These are phyloP conservation scores for Mycena capillaripes DNA, from an alignment of 768 basidiomycete species.

Conservation along the genomic window DNA sequence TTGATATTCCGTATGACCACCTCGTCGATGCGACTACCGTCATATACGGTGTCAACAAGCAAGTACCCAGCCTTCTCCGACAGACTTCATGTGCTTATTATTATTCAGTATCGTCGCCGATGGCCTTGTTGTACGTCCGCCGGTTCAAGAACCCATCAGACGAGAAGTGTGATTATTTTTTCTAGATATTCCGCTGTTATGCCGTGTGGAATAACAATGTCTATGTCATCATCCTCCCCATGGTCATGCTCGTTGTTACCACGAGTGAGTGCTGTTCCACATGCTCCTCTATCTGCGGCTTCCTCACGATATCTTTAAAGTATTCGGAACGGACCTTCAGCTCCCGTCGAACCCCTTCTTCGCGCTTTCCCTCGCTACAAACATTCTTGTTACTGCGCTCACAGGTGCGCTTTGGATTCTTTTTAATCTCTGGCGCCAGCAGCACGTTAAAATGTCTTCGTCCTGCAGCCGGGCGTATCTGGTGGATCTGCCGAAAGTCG, in stretches of 20 bases:
- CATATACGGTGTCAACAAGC: constrained; percentile 51
- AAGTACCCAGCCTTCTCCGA: constrained; percentile 23
- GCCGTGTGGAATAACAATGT: constrained; percentile 47
- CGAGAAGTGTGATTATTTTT: background rate
- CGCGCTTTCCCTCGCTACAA: constrained; percentile 47
- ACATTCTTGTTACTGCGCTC: constrained; percentile 45
- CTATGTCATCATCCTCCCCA: constrained; percentile 44
- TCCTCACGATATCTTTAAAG: background rate
- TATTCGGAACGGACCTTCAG: constrained; percentile 43
- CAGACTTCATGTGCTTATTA: constrained; percentile 3
- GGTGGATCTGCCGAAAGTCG: background rate
- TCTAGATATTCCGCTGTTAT: constrained; percentile 51
- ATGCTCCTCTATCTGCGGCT: too few species aligned
- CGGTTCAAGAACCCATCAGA: background rate
- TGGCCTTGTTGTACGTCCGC: constrained; percentile 44
- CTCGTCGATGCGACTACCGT: constrained; percentile 44
- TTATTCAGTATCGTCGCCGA: constrained; percentile 46
- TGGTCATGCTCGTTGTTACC: constrained; percentile 42
- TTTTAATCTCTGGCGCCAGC: background rate
- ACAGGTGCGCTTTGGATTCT: constrained; percentile 43
- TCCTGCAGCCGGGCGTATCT: background rate
- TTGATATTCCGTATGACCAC: constrained; percentile 43
- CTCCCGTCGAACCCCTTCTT: constrained; percentile 44
- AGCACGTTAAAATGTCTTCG: background rate
- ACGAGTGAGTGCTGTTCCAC: constrained; percentile 36